Evolutionary conservation across 2,329 filamentous ascomycete genomes (phyloP).

Genomic region (Septoria petroselini): DNA sequence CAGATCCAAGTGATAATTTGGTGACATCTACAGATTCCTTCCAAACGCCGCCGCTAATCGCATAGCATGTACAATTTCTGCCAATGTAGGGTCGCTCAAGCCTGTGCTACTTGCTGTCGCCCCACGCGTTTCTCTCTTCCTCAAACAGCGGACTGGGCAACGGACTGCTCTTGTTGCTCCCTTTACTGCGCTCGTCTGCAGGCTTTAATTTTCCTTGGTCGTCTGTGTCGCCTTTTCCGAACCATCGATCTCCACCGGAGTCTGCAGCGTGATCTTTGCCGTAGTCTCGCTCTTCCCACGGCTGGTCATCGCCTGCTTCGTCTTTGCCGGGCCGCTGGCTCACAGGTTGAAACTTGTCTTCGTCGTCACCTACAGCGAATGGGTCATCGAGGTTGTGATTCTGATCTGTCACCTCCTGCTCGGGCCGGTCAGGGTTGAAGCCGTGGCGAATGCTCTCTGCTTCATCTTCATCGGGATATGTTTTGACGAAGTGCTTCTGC

Average conservation of each 20-base stretch:
- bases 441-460: slow-evolving; percentile 54
- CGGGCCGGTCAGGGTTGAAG: slow-evolving; percentile 51
- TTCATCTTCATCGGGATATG: slow-evolving; percentile 46
- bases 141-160: slow-evolving; percentile 29
- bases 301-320: slow-evolving; percentile 30
- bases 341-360: slow-evolving; percentile 27
- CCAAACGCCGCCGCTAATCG: no score
- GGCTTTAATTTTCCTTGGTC: slow-evolving; percentile 7
- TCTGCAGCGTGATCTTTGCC: slow-evolving; percentile 11
- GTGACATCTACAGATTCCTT: no score
- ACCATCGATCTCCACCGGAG: slow-evolving; percentile 5
- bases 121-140: slow-evolving; percentile 32
- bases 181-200: slow-evolving; percentile 13
- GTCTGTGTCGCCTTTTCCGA: slow-evolving; percentile 31
- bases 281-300: slow-evolving; percentile 35
- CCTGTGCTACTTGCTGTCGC: slow-evolving; percentile 8
- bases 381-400: slow-evolving; percentile 47
- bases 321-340: slow-evolving; percentile 26
- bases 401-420: slow-evolving; percentile 41
- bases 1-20: no score
- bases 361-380: slow-evolving; percentile 44
- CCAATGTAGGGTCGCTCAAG: no score
- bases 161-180: slow-evolving; percentile 10
- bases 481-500: slow-evolving; percentile 54
- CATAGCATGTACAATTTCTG: no score